Evolutionary conservation across 257 asterid genomes (phyloP), one percentile per base, ranked within the genome.

Genomic region (Capsicum pubescens): DNA sequence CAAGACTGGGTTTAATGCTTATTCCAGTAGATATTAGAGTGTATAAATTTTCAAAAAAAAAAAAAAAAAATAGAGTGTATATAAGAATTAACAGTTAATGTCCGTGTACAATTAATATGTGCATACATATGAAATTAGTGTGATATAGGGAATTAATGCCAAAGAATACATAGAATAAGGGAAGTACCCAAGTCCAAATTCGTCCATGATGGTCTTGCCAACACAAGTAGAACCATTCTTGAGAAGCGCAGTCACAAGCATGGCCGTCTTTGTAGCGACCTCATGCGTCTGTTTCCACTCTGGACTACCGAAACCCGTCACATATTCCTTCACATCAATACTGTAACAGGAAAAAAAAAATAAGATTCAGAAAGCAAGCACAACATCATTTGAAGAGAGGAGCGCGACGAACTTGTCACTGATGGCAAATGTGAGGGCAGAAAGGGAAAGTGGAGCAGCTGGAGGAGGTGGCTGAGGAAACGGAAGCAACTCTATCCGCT

Each of bases 391-490:
- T 39, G 44, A 39, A 39, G 44, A 39, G 59, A 11, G 80, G 7
- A 11, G 11, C 12, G 11, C 7, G 44, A 68, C 84, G 84, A 86
- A 97, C 99, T 91, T 91, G 93, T 97, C 99, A 63, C 84, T 92
- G 68, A 97, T 82, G 85, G 99, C 96, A 83, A 95, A 97, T 70
- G 94, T 87, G 85, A 97, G 92, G 61, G 89, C 94, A 67, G 97
- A 79, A 71, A 97, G 93, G n/a, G 90, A 87, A 32, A 91, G 97
- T 39, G 91, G 93, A 83, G 98, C 94, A 17, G 99, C 97, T 2
- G 99, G 99, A 21, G 98, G 99, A 81, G 98, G 97, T 0, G 98
- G 98, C 86, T 93, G 98, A 88, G 97, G 92, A 84, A 89, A 93
- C 14, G 99, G 97, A 26, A 86, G 89, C 48, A 97, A 90, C 88